Base-by-base conservation (phyloP, 768 basidiomycete species). In the Suillus sp. region DNA sequence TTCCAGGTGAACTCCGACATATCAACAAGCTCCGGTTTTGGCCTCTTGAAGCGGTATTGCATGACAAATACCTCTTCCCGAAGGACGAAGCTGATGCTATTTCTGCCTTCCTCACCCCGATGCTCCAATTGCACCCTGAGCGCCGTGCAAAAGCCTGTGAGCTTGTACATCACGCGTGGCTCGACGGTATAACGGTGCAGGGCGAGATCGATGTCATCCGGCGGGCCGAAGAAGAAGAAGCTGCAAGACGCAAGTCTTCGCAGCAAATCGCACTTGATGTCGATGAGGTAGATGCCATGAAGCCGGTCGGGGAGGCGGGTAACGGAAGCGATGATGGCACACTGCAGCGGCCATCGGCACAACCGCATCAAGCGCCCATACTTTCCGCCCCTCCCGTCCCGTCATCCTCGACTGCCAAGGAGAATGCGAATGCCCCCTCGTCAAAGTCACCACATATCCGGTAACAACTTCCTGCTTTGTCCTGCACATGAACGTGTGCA, bases 11-110 rank as follows among this genome's bases (percentile, higher is more conserved):
- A 77, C 86, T 99, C 35, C 88, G 95, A 9, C 93, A 96, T 69
- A 99, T 99, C 72, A 90, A 89, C 75, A 96, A 96, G 75, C 83
- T 99, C 43, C 90, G 95, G 16, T 96, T 85, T 76, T 98, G 94
- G 93, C 92, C 93, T 5, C 82, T 96, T 32, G 84, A 86, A 0
- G 77, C 86, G 11, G 93, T 95, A 25, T 77, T 95, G 62, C 88
- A 92, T 70, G 96, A 99, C 82, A 99, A 99, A 79, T 99, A 99
- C 78, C 86, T 97, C 62, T 94, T 99, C 72, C 88, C 93, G 1
- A 84, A 85, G 57, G 77, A 83, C 5, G 95, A 96, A 59, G 93
- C 96, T 1, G 91, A 92, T 48, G 79, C 85, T 43, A 88, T 98
- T 65, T 84, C 89, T 2, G 83, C 86, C 1, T 96, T 97, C 83